phyloP scores from a whole-genome alignment of 805 yeast genomes.

The Candida sithepensis region DNA sequence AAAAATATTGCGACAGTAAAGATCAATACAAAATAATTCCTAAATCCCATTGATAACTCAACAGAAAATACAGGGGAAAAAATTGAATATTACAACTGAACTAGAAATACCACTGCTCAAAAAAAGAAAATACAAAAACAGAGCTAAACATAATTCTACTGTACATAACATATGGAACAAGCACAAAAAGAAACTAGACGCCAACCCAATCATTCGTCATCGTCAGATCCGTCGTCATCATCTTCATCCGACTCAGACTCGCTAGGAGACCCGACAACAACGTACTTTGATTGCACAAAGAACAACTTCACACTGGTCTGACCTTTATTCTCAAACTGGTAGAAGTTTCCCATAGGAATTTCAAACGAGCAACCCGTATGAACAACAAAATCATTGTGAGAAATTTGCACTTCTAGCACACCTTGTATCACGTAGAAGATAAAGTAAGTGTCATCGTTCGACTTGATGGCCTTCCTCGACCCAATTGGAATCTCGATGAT shows the following conservation, averaged over 20 bases:
- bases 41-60: background rate
- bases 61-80: background rate
- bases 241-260: background rate
- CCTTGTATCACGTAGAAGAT: conserved; percentile 77
- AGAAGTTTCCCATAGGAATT: conserved; percentile 73
- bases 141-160: conserved; percentile 1
- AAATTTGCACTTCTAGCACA: conserved; percentile 59
- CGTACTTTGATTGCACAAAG: conserved; percentile 65
- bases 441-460: conserved; percentile 64
- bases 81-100: background rate
- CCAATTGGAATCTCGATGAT: conserved; percentile 60
- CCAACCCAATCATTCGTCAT: background rate
- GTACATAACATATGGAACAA: background rate
- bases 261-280: conserved; percentile 28
- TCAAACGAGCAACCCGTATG: conserved; percentile 75
- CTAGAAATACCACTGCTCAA: background rate
- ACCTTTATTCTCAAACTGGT: conserved; percentile 65
- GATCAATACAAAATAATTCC: background rate
- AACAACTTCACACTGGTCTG: conserved; percentile 57
- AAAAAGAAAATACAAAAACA: background rate
- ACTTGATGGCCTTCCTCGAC: conserved; percentile 56
- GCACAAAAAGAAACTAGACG: too few relatives aligned
- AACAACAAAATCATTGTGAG: conserved; percentile 55
- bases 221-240: background rate
- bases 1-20: background rate